A percentile compares a stretch with the other conserved stretches of the same genome.
Conservation (phyloP, 805 yeast species). For the Ogataea pilisensis region DNA sequence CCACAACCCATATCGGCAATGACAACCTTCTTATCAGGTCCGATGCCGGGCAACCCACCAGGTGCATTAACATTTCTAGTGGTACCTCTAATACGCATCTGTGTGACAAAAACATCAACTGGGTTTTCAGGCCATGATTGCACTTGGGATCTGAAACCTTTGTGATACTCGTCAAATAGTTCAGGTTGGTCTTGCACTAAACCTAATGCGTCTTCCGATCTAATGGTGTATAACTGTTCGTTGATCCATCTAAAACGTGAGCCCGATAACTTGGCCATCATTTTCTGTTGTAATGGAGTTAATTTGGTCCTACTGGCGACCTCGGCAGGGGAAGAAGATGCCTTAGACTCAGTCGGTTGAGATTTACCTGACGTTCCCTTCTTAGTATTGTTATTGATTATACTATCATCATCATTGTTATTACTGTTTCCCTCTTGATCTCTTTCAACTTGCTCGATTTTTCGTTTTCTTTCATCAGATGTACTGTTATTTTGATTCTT, state of each 20-base stretch:
- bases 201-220: conserved; percentile 71
- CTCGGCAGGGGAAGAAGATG: conserved; percentile 1
- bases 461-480: conserved; percentile 5
- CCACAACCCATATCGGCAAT: conserved; percentile 99
- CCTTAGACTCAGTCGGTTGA: background rate
- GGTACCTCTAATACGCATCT: conserved; percentile 53
- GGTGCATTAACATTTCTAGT: conserved; percentile 82
- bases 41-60: conserved; percentile 85
- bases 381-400: background rate
- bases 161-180: conserved; percentile 89
- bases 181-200: conserved; percentile 79
- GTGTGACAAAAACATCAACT: conserved; percentile 80
- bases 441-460: conserved; percentile 6
- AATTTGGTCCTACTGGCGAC: conserved; percentile 26
- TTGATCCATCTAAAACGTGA: conserved; percentile 98
- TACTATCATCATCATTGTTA: no score
- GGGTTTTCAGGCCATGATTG: conserved; percentile 99
- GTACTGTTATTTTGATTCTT: conserved; percentile 5
- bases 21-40: conserved; percentile 52
- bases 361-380: background rate
- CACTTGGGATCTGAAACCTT: conserved; percentile 92
- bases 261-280: conserved; percentile 93
- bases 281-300: conserved; percentile 88
- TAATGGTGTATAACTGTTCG: conserved; percentile 88
- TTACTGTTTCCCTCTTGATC: conserved; percentile 1